Evolutionary conservation across 2,329 filamentous ascomycete species (phyloP), one percentile per base, ranked within the genome.

Genomic region (Mycosphaerella sp.): DNA sequence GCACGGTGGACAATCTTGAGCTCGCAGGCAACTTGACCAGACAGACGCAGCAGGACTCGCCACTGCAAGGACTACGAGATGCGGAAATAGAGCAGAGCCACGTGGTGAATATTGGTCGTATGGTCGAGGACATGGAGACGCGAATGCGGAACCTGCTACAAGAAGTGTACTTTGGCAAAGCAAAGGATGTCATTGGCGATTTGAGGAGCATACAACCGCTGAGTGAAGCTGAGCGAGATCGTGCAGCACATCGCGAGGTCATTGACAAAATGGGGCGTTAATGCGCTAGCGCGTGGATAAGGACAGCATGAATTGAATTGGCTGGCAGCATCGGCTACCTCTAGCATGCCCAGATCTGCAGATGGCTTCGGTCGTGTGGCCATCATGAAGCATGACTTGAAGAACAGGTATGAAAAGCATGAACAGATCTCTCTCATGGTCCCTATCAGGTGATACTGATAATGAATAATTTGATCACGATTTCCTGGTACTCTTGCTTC

Each of bases 111-210:
- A 88, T 97, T 54, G 93, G 93, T 49, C 80, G 85, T 58, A 78
- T 98, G 67, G 90, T 98, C 46, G 93, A 98, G 77, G 93, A 98
- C 71, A 97, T 98, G 93, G 93, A 98, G 75, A 82, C 96, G 69
- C 95, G 96, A 79, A 97, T 98, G 93, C 82, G 93, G 59, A 98
- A 98, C 71, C 71, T 97, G 71, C 75, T 98, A 69, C 91, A 98
- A 77, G 93, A 98, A 73, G 93, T 98, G 44, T 98, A 98, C 75
- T 98, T 98, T 73, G 93, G 93, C 68, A 98, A 98, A 78, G 91
- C 93, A 49, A 96, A 95, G 79, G 93, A 98, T 71, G 89, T 98
- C 2, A 91, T 98, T 3, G 93, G 91, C 49, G 91, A 98, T 70
- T 73, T 98, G 71, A 80, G 93, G 69, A 97, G 90, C 78, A 79